Evolutionary conservation across 2,329 filamentous ascomycete genomes (phyloP), one percentile per base, ranked within the genome.

Genomic region (Arthrobotrys conoides): DNA sequence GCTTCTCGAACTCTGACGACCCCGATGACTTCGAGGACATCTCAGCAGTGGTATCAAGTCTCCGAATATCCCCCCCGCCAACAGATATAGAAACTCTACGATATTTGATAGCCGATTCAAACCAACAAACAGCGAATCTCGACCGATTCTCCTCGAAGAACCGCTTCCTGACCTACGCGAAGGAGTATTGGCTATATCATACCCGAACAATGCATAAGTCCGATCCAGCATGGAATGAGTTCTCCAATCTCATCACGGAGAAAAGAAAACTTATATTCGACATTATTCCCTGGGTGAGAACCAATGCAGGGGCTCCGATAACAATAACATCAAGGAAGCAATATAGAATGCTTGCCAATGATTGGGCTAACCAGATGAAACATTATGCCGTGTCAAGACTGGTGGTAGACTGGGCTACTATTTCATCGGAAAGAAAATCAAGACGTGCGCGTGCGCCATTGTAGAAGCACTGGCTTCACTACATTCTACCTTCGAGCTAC

Each of bases 321-420:
- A 41, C 1, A 5, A 30, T 67, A 1, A 10, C 33, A 0, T 67
- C 64, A 2, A 41, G 46, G 33, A 55, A 55, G 33, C 41, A 55
- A 14, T 67, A 67, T 16, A 53, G 64, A 12, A 67, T 41, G 64
- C 36, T 67, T 12, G 64, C 64, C 6, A 67, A 53, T 30, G 48
- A 67, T 20, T 67, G 64, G 64, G 64, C 64, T 12, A 67, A 67
- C 20, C 64, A 18, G 27, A 67, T 67, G 64, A 67, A 55, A n/a
- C 64, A 67, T 67, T 67, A 27, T 27, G 64, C 64, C 5, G 10
- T 67, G 12, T 67, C 64, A 10, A 48, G 64, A n/a, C 22, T 67
- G 30, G 48, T 67, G 30, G 64, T 67, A 8, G 64, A 67, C 18
- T 67, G 64, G 64, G 64, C 64, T 9, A 67, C 64, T 67, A 27